Evolutionary conservation across 495 filamentous ascomycete genomes (phyloP).

Genomic region (Articulospora tetracladia): DNA sequence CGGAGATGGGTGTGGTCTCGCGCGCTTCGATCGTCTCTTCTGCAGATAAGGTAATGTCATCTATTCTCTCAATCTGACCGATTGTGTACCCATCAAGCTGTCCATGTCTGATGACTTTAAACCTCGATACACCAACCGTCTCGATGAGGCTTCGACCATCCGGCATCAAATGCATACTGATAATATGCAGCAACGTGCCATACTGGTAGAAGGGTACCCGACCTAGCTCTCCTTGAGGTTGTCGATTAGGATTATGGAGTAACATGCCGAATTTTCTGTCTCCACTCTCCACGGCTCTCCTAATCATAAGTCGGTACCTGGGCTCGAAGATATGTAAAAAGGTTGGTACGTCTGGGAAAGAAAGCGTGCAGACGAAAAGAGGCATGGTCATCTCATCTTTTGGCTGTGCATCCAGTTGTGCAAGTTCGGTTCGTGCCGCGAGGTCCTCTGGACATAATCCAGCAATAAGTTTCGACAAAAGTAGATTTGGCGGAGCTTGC

Average conservation of each 20-base stretch:
- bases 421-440: constrained; percentile 48
- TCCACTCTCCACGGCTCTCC: constrained; percentile 65
- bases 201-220: constrained; percentile 58
- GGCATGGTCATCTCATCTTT: constrained; percentile 46
- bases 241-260: constrained; percentile 55
- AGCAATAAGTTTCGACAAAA: constrained; percentile 55
- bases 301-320: constrained; percentile 83
- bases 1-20: constrained; percentile 42
- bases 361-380: constrained; percentile 76
- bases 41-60: constrained; percentile 75
- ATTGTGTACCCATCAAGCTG: constrained; percentile 73
- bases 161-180: constrained; percentile 64
- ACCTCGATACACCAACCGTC: constrained; percentile 69
- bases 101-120: constrained; percentile 61
- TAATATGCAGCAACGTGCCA: constrained; percentile 73
- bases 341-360: constrained; percentile 78
- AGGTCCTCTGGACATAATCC: constrained; percentile 65
- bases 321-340: constrained; percentile 92
- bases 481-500: constrained; percentile 54
- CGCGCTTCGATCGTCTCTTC: constrained; percentile 70
- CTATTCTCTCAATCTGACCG: constrained; percentile 66
- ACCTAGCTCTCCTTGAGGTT: constrained; percentile 56
- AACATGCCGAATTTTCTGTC: constrained; percentile 82
- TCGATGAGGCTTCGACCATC: constrained; percentile 81
- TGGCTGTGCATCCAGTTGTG: constrained; percentile 46